A percentile compares a stretch with the other conserved stretches of the same genome.
Evolutionary conservation across 2,329 filamentous ascomycete genomes (phyloP).

Genomic region (Tolypocladium sp.): DNA sequence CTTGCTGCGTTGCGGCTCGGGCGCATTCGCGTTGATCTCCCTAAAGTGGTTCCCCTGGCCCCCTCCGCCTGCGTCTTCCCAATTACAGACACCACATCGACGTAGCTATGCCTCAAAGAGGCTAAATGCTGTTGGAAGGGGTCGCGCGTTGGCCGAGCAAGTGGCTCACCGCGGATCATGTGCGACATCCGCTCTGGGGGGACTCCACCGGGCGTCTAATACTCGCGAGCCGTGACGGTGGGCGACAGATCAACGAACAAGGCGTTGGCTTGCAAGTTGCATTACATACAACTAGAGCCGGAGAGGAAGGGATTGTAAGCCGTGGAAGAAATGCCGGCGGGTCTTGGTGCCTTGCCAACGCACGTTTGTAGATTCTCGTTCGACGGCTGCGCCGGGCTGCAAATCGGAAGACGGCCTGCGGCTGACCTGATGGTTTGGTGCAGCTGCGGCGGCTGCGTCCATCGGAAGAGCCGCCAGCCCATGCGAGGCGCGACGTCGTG

Average conservation of each 20-base stretch:
- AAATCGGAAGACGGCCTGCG: background rate
- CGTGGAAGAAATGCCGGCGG: background rate
- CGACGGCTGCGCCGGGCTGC: background rate
- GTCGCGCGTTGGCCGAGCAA: background rate
- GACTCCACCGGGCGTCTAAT: background rate
- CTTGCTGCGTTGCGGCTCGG: background rate
- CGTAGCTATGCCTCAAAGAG: background rate
- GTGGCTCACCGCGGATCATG: background rate
- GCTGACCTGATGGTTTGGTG: background rate
- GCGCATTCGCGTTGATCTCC: background rate
- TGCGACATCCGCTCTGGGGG: background rate
- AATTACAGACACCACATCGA: background rate
- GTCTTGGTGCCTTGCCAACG: background rate
- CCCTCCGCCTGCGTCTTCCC: background rate
- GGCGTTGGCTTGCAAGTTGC: background rate
- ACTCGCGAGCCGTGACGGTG: background rate
- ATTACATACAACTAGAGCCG: background rate
- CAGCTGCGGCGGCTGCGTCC: background rate
- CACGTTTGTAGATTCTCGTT: background rate
- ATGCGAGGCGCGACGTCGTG: background rate
- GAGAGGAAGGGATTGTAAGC: background rate
- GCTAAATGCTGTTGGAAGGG: background rate
- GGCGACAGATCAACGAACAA: background rate
- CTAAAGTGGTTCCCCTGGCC: background rate
- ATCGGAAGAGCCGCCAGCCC: background rate